Evolutionary conservation across 2,329 filamentous ascomycete genomes (phyloP), one percentile per base, ranked within the genome.

Genomic region (Colletotrichum chrysophilum): DNA sequence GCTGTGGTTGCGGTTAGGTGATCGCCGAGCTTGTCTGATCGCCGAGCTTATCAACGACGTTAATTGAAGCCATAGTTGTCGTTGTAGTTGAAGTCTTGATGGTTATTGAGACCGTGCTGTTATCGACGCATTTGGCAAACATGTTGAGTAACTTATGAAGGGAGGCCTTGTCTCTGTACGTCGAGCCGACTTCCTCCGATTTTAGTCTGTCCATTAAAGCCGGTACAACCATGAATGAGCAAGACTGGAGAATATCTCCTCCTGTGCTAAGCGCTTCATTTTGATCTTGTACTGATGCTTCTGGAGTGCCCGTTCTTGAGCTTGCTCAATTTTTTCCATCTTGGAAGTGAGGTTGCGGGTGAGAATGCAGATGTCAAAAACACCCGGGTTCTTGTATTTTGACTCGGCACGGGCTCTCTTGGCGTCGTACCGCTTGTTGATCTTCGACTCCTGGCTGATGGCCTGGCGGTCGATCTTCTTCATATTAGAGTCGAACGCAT

Each of bases 191-290:
- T 52, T 52, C 3, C 5, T 48, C 38, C 38, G 4, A 5, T 43
- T 10, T 10, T 0, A 43, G 1, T 43, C 2, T n/a, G 3, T 12
- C 5, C 18, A 21, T 52, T 0, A 21, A 21, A 21, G 43, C 4
- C n/a, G 43, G 6, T 52, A 21, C 43, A 52, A 52, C 43, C n/a
- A 52, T 21, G 43, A 52, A 2, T 21, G 43, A 1, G 43, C 43
- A 13, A 52, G 18, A 52, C 0, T 13, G 43, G 43, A 12, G 43
- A 52, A 5, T 52, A 3, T n/a, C 10, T 21, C n/a, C 43, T 52
- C 43, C 43, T 52, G 43, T 21, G 43, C n/a, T 21, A 6, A 21
- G 5, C 43, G 18, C n/a, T 52, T 52, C n/a, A 21, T 21, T 52
- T 52, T 0, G n/a, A 52, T 13, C 10, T 52, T 52, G 9, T 21